These are phyloP conservation scores for Ophiosphaerella narmari DNA, from an alignment of 2,329 filamentous ascomycete genomes.

Conservation along the genomic window DNA sequence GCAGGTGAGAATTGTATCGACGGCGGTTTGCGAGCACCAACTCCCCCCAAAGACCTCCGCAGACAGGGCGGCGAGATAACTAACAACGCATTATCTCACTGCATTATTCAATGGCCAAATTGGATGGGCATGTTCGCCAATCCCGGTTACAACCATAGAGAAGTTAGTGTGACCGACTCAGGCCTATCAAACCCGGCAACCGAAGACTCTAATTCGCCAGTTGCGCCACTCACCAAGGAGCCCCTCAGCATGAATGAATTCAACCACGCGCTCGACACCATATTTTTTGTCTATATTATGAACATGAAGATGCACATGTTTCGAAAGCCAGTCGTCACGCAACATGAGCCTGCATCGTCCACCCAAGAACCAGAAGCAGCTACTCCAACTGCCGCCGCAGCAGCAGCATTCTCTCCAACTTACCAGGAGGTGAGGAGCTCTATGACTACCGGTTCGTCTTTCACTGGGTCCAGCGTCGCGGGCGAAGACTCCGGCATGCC, in stretches of 20 bases:
- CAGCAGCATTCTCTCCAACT: too few relatives aligned
- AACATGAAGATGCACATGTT: neutral
- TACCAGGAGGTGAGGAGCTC: slow-evolving; percentile 78
- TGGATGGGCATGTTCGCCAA: slow-evolving; percentile 32
- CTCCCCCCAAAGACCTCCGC: slow-evolving; percentile 12
- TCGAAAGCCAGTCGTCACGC: neutral
- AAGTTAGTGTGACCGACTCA: slow-evolving; percentile 12
- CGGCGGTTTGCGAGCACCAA: slow-evolving; percentile 33
- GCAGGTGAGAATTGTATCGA: slow-evolving; percentile 35
- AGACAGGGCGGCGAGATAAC: slow-evolving; percentile 21
- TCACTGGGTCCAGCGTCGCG: slow-evolving; percentile 89
- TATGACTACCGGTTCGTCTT: slow-evolving; percentile 90
- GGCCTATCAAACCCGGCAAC: slow-evolving; percentile 13
- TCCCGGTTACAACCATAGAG: slow-evolving; percentile 23
- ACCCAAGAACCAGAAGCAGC: too few relatives aligned
- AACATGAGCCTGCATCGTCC: too few relatives aligned
- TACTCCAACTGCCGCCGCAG: slow-evolving; percentile 3
- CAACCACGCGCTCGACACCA: slow-evolving; percentile 4
- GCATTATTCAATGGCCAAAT: slow-evolving; percentile 30
- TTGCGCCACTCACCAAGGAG: slow-evolving; percentile 10
- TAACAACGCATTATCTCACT: slow-evolving; percentile 24
- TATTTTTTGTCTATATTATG: neutral
- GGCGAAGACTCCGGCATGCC: slow-evolving; percentile 74
- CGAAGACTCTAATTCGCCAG: slow-evolving; percentile 1
- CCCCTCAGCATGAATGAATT: slow-evolving; percentile 9